Conservation (phyloP, 1,284 basidiomycete genomes). For the Takashimella tepidaria region DNA sequence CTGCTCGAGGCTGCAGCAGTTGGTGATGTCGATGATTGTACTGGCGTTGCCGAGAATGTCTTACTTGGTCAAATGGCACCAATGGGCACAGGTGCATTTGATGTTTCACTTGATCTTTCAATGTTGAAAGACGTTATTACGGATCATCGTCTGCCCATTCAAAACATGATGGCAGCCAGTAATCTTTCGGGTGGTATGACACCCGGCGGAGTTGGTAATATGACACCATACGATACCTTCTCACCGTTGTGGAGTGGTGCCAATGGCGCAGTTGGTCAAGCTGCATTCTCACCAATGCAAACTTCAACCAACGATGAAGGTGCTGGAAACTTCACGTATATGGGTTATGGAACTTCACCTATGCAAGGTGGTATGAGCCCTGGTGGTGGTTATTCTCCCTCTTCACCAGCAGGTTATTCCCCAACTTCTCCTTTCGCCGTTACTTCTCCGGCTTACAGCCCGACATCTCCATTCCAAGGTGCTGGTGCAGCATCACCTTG, state of each 20-base stretch:
- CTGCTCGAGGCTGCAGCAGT: slow-evolving; percentile 97
- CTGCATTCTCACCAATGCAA: slow-evolving; percentile 90
- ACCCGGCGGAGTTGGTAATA: slow-evolving; percentile 58
- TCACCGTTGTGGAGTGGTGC: slow-evolving; percentile 54
- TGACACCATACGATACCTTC: slow-evolving; percentile 92
- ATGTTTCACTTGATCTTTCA: slow-evolving; percentile 91
- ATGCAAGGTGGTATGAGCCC: slow-evolving; percentile 57
- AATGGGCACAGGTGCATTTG: slow-evolving; percentile 93
- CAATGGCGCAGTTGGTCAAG: slow-evolving; percentile 69
- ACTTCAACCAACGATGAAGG: slow-evolving; percentile 78
- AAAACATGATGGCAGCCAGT: slow-evolving; percentile 72
- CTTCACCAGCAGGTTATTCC: slow-evolving; percentile 55
- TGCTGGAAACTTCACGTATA: slow-evolving; percentile 61
- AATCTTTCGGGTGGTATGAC: slow-evolving; percentile 87
- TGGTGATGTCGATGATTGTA: slow-evolving; percentile 96
- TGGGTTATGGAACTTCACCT: slow-evolving; percentile 76
- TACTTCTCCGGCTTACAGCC: slow-evolving; percentile 52
- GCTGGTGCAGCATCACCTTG: slow-evolving; percentile 69
- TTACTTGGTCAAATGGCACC: slow-evolving; percentile 98
- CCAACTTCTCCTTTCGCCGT: slow-evolving; percentile 70
- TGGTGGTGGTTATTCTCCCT: slow-evolving; percentile 64
- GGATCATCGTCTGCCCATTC: slow-evolving; percentile 84
- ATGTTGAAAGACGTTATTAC: slow-evolving; percentile 99
- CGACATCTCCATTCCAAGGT: slow-evolving; percentile 69
- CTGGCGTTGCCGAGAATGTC: slow-evolving; percentile 96